Evolutionary conservation across 2,329 filamentous ascomycete genomes (phyloP), one percentile per base, ranked within the genome.

Genomic region (Aspergillus ustus): DNA sequence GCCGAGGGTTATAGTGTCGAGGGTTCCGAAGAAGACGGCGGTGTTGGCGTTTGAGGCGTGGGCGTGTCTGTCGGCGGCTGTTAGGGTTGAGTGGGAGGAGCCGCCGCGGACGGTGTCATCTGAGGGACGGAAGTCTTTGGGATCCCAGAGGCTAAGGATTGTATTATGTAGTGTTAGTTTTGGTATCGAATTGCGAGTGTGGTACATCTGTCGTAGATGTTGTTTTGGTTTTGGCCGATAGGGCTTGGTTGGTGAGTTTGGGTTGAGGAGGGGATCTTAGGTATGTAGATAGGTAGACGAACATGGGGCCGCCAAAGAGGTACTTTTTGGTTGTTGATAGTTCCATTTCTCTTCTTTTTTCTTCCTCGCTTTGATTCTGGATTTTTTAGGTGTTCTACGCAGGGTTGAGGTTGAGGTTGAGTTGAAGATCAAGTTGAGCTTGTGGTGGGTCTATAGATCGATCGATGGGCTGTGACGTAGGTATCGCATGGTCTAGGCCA

Each of bases 81-180:
- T 75, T n/a, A 87, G 73, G 63, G 81, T 75, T 34, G 85, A 87
- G 59, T 79, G 75, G 64, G 89, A 92, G 62, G 83, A 83, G 54
- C 91, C 91, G 61, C 90, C 90, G 49, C 91, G 87, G n/a, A 94
- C 90, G 31, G 87, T 83, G 75, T 94, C 91, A 74, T 94, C 90
- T 57, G 86, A 88, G 15, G 86, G 81, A 7, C 84, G 88, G 90
- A 90, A 94, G 65, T 86, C 82, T 2, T 28, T 17, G 15, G 28
- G 11, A 17, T 57, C 46, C 66, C 66, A 68, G n/a, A 57, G 53
- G 17, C 66, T 68, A 40, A 13, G 1, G 4, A 40, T 5, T 11
- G 9, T 4, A 15, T 40, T 11, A 40, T 40, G 13, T 13, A 40
- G 34, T 40, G 34, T 11, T 40, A 15, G 34, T 40, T 40, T 40